These are phyloP conservation scores for Fusarium luffae DNA, from an alignment of 2,329 filamentous ascomycete genomes.

Conservation along the genomic window DNA sequence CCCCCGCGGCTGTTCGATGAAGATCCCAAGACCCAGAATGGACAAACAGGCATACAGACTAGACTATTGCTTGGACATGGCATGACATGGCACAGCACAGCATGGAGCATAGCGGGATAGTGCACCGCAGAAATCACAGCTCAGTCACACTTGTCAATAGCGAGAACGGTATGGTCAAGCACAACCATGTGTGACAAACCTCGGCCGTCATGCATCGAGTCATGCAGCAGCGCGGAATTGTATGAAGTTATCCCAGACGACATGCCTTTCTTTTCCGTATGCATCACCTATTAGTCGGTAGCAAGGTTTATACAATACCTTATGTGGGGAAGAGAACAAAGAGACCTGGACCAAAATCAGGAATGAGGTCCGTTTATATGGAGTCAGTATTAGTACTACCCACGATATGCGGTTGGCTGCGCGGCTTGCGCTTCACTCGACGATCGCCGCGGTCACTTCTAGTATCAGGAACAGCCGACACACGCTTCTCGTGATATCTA, in stretches of 20 bases:
- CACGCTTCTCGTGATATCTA: conserved; percentile 8
- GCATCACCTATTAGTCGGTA: conserved; percentile 18
- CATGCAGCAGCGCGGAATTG: conserved; percentile 39
- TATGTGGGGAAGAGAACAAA: conserved; percentile 29
- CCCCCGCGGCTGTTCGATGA: conserved; percentile 22
- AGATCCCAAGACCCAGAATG: conserved; percentile 28
- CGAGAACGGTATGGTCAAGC: conserved; percentile 31
- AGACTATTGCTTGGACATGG: conserved; percentile 20
- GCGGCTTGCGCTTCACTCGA: conserved; percentile 6
- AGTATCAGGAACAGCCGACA: conserved; percentile 38
- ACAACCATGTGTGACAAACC: conserved; percentile 38
- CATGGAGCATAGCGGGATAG: conserved; percentile 21
- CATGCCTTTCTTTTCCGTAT: conserved; percentile 29
- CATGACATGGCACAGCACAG: conserved; percentile 40
- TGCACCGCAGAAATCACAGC: conserved; percentile 25
- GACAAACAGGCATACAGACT: conserved; percentile 30
- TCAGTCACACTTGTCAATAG: conserved; percentile 24
- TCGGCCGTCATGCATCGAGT: conserved; percentile 34
- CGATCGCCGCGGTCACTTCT: conserved; percentile 28
- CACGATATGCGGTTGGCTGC: conserved; percentile 32
- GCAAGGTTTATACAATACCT: conserved; percentile 9
- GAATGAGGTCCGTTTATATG: conserved; percentile 20
- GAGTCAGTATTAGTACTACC: conserved; percentile 28
- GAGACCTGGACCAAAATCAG: conserved; percentile 16
- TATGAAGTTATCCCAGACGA: conserved; percentile 29